Evolutionary conservation across 2,329 filamentous ascomycete species (phyloP).

Genomic region (Aureobasidium sp.): DNA sequence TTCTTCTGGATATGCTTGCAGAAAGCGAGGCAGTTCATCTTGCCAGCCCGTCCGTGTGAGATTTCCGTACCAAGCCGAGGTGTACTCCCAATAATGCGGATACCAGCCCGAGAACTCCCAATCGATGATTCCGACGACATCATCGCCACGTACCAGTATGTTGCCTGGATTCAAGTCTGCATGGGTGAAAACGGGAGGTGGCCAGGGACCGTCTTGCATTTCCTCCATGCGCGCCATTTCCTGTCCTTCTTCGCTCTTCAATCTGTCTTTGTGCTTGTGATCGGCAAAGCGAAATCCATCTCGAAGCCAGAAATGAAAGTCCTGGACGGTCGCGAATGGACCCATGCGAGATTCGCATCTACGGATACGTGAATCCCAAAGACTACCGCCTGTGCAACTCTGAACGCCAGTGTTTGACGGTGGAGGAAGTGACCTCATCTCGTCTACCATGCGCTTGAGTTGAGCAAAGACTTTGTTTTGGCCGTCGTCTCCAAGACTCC

Average conservation of each 20-base stretch:
- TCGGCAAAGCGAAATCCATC: background rate
- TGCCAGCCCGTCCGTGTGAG: slow-evolving; percentile 33
- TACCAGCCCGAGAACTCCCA: slow-evolving; percentile 45
- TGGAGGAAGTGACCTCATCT: background rate
- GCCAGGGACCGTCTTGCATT: slow-evolving; percentile 5
- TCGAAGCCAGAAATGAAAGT: slow-evolving; percentile 6
- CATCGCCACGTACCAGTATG: slow-evolving; percentile 35
- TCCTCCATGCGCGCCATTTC: background rate
- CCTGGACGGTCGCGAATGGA: background rate
- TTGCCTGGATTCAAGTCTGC: slow-evolving; percentile 44
- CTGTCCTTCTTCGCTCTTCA: background rate
- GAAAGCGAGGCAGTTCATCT: slow-evolving; percentile 28
- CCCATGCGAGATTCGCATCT: background rate
- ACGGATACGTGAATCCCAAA: background rate
- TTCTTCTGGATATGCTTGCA: slow-evolving; percentile 31
- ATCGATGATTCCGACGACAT: slow-evolving; percentile 40
- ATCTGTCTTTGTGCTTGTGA: background rate
- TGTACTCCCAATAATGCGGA: slow-evolving; percentile 42
- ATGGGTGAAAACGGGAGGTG: slow-evolving; percentile 40
- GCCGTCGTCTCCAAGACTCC: background rate
- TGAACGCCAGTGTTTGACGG: background rate
- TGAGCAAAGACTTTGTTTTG: background rate
- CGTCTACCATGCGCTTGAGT: background rate
- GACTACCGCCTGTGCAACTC: background rate
- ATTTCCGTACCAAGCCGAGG: slow-evolving; percentile 35